Evolutionary conservation across 208 protist genomes (phyloP), one percentile per base, ranked within the genome.

Genomic region (Herpetomonas samuelpessoai): DNA sequence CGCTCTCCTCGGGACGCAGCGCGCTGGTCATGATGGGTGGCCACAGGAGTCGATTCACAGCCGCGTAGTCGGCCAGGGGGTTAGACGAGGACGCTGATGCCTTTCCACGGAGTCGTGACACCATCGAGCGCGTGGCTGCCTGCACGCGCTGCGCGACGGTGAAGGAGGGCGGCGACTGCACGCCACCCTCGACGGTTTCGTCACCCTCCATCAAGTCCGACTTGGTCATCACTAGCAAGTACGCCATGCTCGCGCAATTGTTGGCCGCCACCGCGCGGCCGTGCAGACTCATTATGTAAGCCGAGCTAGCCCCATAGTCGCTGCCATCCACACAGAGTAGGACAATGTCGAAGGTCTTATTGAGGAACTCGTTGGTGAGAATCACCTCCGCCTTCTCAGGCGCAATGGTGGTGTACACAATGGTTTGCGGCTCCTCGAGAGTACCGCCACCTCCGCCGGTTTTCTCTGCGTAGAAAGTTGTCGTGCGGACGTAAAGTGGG

Each of bases 151-250:
- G 14, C 35, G 35, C 6, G 35, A 41, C 9, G 14, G 14, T 41
- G 35, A 18, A 6, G 35, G 35, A 41, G 14, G 14, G 35, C 9
- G 35, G 6, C 9, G 6, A 18, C 35, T 41, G 35, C 14, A 18
- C 35, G 35, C 35, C 35, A 6, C 9, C 14, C 9, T 63, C 44
- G 12, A 22, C 24, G 12, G 1, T 27, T 19, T 46, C 57, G 19
- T 51, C 69, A 0, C 46, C 25, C 10, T 31, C 55, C 12, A 68
- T 28, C 3, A 66, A 53, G 27, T 93, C 90, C 0, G 69, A 65
- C 65, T 93, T 93, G 24, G 86, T 96, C 72, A 83, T 80, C 14
- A 93, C 83, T n/a, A 96, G 51, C 14, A 96, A 51, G 65, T 87
- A 91, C 0, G 91, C 87, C 52, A 91, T 54, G 46, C 50, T 53